Conservation (phyloP, 2,329 filamentous ascomycete species). For the Microsporum ferrugineum region DNA sequence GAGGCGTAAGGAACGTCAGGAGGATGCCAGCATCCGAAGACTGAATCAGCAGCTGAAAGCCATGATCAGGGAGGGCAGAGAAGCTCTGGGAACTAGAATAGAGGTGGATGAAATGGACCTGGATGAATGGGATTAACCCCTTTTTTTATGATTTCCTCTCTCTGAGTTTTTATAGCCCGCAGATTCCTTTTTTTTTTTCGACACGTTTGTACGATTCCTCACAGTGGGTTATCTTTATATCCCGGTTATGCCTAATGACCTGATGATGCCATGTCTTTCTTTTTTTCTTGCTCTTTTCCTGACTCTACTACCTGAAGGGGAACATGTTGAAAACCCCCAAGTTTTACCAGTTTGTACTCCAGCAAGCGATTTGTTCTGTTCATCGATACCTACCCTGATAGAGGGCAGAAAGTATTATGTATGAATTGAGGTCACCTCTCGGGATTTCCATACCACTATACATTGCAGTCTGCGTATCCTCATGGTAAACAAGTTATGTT, state of each 20-base stretch:
- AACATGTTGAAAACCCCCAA: background rate
- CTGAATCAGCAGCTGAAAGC: slow-evolving; percentile 69
- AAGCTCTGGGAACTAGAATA: slow-evolving; percentile 66
- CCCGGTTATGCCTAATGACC: background rate
- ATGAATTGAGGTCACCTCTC: background rate
- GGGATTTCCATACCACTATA: background rate
- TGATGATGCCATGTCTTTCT: slow-evolving; percentile 2
- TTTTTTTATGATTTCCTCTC: background rate
- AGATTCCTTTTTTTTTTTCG: background rate
- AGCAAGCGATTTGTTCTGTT: background rate
- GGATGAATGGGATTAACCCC: slow-evolving; percentile 23
- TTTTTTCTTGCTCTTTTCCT: background rate
- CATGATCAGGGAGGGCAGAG: slow-evolving; percentile 80
- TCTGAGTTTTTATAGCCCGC: background rate
- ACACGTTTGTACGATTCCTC: background rate
- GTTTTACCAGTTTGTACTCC: background rate
- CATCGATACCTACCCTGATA: background rate
- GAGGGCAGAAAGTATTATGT: background rate
- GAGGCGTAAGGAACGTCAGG: slow-evolving; percentile 60
- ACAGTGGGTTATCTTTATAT: background rate
- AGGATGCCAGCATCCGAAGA: slow-evolving; percentile 65
- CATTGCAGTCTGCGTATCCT: background rate
- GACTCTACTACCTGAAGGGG: background rate
- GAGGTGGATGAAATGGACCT: slow-evolving; percentile 43
- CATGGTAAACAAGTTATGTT: background rate